phyloP scores from a whole-genome alignment of 768 basidiomycete genomes.

The Lepiota brunneoincarnata region DNA sequence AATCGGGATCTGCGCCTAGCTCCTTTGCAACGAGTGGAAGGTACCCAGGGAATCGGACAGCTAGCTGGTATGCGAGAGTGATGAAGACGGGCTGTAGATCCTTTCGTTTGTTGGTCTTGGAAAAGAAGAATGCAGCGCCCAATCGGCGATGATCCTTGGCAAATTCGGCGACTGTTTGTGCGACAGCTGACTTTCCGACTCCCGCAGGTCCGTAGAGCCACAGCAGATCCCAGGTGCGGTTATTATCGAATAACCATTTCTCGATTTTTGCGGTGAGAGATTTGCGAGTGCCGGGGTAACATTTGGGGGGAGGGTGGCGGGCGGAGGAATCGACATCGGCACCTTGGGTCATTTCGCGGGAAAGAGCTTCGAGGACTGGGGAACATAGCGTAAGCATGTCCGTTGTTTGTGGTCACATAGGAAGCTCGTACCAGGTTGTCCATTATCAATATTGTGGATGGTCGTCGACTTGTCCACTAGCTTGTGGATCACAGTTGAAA shows the following conservation, averaged over 20 bases:
- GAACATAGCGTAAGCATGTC: too few species aligned
- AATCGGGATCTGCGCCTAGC: neutral
- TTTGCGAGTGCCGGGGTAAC: neutral
- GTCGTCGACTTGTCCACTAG: too few species aligned
- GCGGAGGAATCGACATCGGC: neutral
- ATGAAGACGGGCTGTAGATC: too few species aligned
- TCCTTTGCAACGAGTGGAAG: neutral
- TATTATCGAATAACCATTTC: neutral
- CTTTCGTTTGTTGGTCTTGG: neutral
- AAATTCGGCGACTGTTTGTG: neutral
- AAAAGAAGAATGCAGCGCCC: neutral
- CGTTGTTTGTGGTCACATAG: too few species aligned
- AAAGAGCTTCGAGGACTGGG: too few species aligned
- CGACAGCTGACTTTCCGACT: slow-evolving; percentile 3
- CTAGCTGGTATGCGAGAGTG: neutral
- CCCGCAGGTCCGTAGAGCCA: slow-evolving; percentile 2
- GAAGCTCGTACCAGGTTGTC: too few species aligned
- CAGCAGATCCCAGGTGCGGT: neutral
- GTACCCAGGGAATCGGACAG: neutral
- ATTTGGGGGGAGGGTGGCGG: neutral
- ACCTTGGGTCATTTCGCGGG: neutral
- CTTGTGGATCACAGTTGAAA: too few species aligned
- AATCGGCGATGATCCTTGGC: neutral
- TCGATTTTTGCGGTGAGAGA: neutral
- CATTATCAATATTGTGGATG: too few species aligned